phyloP scores from a whole-genome alignment of 192 early-diverging fungal species.

The Linnemannia schmuckeri region DNA sequence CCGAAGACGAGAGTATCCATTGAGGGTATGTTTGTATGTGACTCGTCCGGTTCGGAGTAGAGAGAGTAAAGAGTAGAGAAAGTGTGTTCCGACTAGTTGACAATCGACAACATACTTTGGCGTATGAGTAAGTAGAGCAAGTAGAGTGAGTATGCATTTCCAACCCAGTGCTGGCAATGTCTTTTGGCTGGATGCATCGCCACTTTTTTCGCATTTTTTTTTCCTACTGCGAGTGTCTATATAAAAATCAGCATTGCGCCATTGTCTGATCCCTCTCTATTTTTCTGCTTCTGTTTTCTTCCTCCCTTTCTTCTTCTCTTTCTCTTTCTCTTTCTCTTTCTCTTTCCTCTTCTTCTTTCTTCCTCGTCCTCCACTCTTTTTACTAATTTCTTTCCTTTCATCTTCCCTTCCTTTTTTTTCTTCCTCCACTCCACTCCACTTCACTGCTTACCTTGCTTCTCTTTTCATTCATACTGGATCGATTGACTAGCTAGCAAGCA shows the following conservation, averaged over 20 bases:
- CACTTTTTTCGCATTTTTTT: not conserved
- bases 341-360: not conserved
- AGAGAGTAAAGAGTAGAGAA: too few species aligned
- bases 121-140: not conserved
- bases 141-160: not conserved
- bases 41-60: too few species aligned
- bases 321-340: not conserved
- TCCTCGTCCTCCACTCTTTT: not conserved
- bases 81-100: not conserved
- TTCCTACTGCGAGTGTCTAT: not conserved
- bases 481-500: not conserved
- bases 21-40: not conserved
- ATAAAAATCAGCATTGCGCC: not conserved
- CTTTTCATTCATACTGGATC: not conserved
- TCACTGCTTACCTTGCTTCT: not conserved
- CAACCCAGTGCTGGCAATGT: not conserved
- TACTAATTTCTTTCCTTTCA: not conserved
- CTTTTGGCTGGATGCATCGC: not conserved
- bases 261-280: not conserved
- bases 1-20: not conserved
- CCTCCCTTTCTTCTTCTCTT: not conserved
- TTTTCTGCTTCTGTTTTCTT: not conserved
- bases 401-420: not conserved
- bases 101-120: not conserved
- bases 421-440: not conserved